These are phyloP conservation scores for Pythium rishiriense DNA, from an alignment of 352 stramenopile genomes.

Conservation along the genomic window DNA sequence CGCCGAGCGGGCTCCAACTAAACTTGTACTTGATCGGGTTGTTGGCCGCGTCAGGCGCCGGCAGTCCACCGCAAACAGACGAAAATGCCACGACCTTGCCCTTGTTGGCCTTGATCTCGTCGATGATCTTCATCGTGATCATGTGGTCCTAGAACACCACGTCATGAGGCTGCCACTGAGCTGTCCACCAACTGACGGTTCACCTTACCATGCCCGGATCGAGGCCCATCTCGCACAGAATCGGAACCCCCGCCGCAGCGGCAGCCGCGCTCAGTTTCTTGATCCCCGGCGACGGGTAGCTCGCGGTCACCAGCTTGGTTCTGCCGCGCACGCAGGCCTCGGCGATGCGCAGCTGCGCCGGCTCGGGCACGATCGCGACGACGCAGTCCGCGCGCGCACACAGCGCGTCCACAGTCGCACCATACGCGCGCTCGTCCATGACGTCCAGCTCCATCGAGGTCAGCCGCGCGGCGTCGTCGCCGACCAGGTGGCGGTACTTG, in stretches of 20 bases:
- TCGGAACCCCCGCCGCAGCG: slow-evolving; percentile 54
- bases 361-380: slow-evolving; percentile 79
- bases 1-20: slow-evolving; percentile 86
- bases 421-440: slow-evolving; percentile 15
- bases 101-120: slow-evolving; percentile 61
- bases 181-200: neutral
- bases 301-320: slow-evolving; percentile 86
- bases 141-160: slow-evolving; percentile 69
- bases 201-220: slow-evolving; percentile 79
- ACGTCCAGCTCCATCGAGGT: slow-evolving; percentile 28
- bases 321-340: slow-evolving; percentile 58
- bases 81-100: slow-evolving; percentile 73
- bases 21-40: slow-evolving; percentile 94
- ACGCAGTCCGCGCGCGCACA: slow-evolving; percentile 62
- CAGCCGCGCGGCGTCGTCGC: slow-evolving; percentile 1
- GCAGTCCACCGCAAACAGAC: slow-evolving; percentile 87
- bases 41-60: slow-evolving; percentile 81
- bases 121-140: slow-evolving; percentile 88
- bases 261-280: slow-evolving; percentile 44
- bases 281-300: slow-evolving; percentile 87
- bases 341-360: slow-evolving; percentile 75
- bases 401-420: slow-evolving; percentile 23
- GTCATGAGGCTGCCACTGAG: neutral
- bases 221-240: slow-evolving; percentile 90
- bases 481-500: slow-evolving; percentile 22